A percentile compares a stretch with the other conserved stretches of the same genome.
Conservation (phyloP, 108 stramenopile genomes). For the Cyclotella distinguenda region DNA sequence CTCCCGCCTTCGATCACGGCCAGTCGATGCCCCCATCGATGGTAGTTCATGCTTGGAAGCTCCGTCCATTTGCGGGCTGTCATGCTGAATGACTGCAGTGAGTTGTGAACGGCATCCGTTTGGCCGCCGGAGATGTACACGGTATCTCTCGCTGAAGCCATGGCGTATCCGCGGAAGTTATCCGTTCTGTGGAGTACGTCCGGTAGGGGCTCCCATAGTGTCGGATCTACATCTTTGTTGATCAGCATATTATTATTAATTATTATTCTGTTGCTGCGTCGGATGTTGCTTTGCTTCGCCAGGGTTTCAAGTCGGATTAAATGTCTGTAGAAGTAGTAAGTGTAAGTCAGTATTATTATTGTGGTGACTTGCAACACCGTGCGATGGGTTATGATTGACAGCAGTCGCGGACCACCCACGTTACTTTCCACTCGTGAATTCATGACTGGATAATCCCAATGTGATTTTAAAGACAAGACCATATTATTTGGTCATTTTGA, state of each 20-base stretch:
- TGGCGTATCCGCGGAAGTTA: constrained; percentile 21
- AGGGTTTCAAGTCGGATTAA: too few relatives aligned
- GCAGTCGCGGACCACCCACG: too few relatives aligned
- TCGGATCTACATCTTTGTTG: background rate
- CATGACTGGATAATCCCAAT: too few relatives aligned
- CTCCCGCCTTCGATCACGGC: constrained; percentile 18
- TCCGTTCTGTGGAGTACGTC: background rate
- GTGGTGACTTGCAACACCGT: too few relatives aligned
- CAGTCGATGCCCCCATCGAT: constrained; percentile 20
- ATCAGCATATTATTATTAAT: background rate
- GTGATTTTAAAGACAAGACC: too few relatives aligned
- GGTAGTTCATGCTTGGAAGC: constrained; percentile 16
- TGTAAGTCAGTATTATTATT: too few relatives aligned
- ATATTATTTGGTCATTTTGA: too few relatives aligned
- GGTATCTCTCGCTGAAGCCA: constrained; percentile 12
- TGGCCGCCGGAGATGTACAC: constrained; percentile 23
- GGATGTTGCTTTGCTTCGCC: too few relatives aligned
- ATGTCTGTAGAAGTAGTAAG: too few relatives aligned
- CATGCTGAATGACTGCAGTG: constrained; percentile 7
- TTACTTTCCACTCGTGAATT: too few relatives aligned
- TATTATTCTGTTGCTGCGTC: too few relatives aligned
- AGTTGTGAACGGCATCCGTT: background rate
- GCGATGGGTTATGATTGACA: too few relatives aligned
- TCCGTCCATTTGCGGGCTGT: constrained; percentile 20
- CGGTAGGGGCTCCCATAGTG: constrained; percentile 17